Base-by-base conservation (phyloP, 805 yeast genomes). In the Priceomyces castillae region DNA sequence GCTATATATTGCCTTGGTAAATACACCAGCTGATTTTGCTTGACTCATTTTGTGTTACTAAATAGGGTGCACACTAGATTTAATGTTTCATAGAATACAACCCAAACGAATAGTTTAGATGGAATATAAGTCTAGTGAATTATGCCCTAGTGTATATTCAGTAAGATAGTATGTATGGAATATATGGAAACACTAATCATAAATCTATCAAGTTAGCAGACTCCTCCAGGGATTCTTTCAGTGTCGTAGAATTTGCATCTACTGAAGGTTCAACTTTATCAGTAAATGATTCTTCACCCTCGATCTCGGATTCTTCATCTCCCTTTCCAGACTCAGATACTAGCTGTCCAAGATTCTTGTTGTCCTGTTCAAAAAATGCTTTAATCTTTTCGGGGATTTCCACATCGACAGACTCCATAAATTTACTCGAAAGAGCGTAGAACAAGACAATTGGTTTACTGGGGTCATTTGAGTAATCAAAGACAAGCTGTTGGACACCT, bases 341-440 rank as follows among this genome's bases (percentile, higher is more conserved):
- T 11, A 12, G 31, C 15, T 28, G 15, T 5, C 15, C 15, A 16
- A 41, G 37, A 9, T 31, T 33, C 15, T 38, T 41, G 37, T 58
- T 59, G 37, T 59, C 64, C 14, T 33, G 18, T 6, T 40, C 40
- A 36, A 54, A 58, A 40, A 58, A 58, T 7, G 34, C 28, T 12
- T 37, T 39, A 34, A 59, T 46, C 12, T 43, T 41, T 4, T 41
- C 42, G 3, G 54, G 45, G 2, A 50, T 23, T 1, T 33, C 40
- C 2, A 44, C 20, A 3, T 37, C 37, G 2, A 20, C 18, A 3
- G 37, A 37, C 3, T 48, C 43, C 4, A 37, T 42, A 18, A 43
- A 43, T 14, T 43, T 41, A 2, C 42, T 47, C 19, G 50, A 49
- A 7, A 46, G 46, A 1, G 56, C 57, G 44, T 62, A 62, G 4